Percentiles rank a stretch among this genome's conserved stretches.
These are phyloP conservation scores for Plenodomus biglobosus DNA, from an alignment of 2,329 filamentous ascomycete genomes.

Conservation along the genomic window DNA sequence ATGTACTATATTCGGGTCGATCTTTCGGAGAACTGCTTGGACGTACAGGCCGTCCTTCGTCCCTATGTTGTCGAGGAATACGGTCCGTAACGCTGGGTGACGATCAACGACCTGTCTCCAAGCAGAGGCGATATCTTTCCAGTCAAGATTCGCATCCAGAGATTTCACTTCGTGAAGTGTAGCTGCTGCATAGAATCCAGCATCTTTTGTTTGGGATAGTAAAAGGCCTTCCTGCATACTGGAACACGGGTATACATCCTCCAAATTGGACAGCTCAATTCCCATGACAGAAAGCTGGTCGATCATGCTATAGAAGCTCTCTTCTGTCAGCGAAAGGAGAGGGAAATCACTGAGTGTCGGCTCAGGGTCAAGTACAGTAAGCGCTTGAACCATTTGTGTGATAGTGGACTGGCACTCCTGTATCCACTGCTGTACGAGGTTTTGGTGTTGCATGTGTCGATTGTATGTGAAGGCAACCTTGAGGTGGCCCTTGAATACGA, in stretches of 20 bases:
- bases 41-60: conserved; percentile 36
- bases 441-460: conserved; percentile 51
- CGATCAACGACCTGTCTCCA: conserved; percentile 34
- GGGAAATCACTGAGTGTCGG: conserved; percentile 51
- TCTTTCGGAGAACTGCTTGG: conserved; percentile 35
- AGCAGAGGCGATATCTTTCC: conserved; percentile 22
- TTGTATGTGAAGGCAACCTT: conserved; percentile 57
- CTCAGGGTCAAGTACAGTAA: conserved; percentile 24
- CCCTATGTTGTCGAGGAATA: conserved; percentile 37
- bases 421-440: conserved; percentile 49
- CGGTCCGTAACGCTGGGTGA: conserved; percentile 35
- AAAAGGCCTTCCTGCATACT: conserved; percentile 39
- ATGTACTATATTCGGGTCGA: conserved; percentile 28
- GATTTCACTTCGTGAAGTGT: conserved; percentile 33
- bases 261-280: conserved; percentile 41
- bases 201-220: conserved; percentile 34
- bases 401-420: conserved; percentile 42
- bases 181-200: conserved; percentile 37
- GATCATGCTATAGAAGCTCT: conserved; percentile 45
- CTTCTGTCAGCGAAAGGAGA: conserved; percentile 49
- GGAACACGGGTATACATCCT: conserved; percentile 44
- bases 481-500: conserved; percentile 50
- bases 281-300: conserved; percentile 45
- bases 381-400: conserved; percentile 30
- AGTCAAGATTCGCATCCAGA: conserved; percentile 11